A percentile compares a stretch with the other conserved stretches of the same genome.
Evolutionary conservation across 192 early-diverging fungal genomes (phyloP).

Genomic region (Rhizophagus sp.): DNA sequence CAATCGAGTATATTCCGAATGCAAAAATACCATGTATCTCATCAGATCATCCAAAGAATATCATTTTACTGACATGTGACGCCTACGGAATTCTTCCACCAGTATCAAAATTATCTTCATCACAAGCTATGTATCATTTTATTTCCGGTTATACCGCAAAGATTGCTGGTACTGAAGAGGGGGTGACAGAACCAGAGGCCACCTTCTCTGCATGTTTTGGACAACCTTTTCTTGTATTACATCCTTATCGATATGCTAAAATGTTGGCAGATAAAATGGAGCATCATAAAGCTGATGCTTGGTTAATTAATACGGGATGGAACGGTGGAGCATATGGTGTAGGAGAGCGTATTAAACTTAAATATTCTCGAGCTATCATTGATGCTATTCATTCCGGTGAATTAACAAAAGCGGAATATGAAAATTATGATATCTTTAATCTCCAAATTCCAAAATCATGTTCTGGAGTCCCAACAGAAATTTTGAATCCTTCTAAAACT

Average conservation of each 20-base stretch:
- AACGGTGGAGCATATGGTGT: conserved; percentile 89
- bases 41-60: conserved; percentile 85
- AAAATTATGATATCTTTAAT: conserved; percentile 86
- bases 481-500: conserved; percentile 84
- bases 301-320: conserved; percentile 98
- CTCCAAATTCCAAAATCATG: conserved; percentile 82
- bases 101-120: conserved; percentile 81
- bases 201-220: conserved; percentile 95
- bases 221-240: conserved; percentile 96
- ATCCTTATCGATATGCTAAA: conserved; percentile 93
- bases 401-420: conserved; percentile 81
- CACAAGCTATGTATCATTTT: conserved; percentile 96
- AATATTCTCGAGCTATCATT: conserved; percentile 97
- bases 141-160: conserved; percentile 98
- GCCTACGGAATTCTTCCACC: conserved; percentile 97
- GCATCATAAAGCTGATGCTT: conserved; percentile 80
- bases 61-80: conserved; percentile 95
- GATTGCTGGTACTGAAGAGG: conserved; percentile 96
- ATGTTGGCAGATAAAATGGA: conserved; percentile 97
- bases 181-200: conserved; percentile 87
- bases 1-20: conserved; percentile 93
- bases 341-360: conserved; percentile 91
- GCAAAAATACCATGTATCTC: conserved; percentile 92
- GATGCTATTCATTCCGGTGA: conserved; percentile 96
- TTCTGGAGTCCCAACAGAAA: conserved; percentile 75